Conservation (phyloP, 306 rosid genomes). For the Coriaria nepalensis region DNA sequence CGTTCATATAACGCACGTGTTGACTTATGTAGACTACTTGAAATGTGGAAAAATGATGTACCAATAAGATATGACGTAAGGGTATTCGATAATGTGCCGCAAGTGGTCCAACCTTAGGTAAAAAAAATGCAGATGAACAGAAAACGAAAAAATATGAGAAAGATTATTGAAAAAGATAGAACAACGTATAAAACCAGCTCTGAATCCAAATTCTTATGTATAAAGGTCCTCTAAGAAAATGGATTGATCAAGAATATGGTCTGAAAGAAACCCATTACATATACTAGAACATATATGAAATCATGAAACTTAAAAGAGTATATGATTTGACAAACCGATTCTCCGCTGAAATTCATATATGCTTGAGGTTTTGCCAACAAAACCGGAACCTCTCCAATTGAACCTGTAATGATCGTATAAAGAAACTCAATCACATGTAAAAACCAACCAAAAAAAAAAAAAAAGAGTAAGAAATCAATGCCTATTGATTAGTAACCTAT, state of each 20-base stretch:
- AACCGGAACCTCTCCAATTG: conserved; percentile 82
- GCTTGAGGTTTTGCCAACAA: conserved; percentile 87
- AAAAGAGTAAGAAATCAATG: not conserved
- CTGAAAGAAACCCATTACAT: too few species aligned
- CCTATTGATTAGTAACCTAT: conserved; percentile 28
- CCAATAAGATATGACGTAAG: conserved; percentile 74
- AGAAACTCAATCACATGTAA: conserved; percentile 15
- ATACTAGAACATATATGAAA: not conserved
- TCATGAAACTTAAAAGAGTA: not conserved
- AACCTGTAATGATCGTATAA: conserved; percentile 47
- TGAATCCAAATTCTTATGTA: too few species aligned
- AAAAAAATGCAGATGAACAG: not conserved
- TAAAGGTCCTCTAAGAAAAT: too few species aligned
- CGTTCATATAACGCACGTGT: not conserved
- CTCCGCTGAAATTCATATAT: conserved; percentile 85
- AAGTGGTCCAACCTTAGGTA: conserved; percentile 79
- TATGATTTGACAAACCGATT: conserved; percentile 51
- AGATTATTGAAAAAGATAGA: conserved; percentile 8
- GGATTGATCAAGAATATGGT: too few species aligned
- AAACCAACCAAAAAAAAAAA: conserved; percentile 4
- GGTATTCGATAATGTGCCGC: conserved; percentile 87
- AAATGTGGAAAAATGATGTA: conserved; percentile 15
- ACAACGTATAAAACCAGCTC: too few species aligned
- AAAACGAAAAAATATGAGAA: not conserved
- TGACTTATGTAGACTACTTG: conserved; percentile 2